A percentile compares a stretch with the other conserved stretches of the same genome.
Evolutionary conservation across 1,139 yeast species (phyloP).

Genomic region (Pichia sp.): DNA sequence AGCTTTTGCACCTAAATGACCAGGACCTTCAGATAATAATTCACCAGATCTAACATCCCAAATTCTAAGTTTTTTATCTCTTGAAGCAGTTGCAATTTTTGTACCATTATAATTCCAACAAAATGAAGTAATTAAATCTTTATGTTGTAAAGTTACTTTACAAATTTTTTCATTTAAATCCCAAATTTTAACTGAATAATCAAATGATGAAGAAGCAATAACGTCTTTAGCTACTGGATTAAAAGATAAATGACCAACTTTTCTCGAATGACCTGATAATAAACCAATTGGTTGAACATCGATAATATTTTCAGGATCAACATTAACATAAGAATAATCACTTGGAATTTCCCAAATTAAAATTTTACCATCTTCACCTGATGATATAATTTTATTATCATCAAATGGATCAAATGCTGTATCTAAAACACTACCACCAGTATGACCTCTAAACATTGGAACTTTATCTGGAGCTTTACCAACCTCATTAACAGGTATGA

Average conservation of each 20-base stretch:
- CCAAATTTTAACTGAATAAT: slow-evolving; percentile 89
- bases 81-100: slow-evolving; percentile 79
- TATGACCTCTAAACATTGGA: slow-evolving; percentile 91
- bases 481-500: slow-evolving; percentile 74
- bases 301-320: slow-evolving; percentile 55
- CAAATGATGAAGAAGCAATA: slow-evolving; percentile 84
- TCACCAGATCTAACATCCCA: slow-evolving; percentile 84
- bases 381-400: slow-evolving; percentile 67
- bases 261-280: slow-evolving; percentile 80
- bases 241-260: slow-evolving; percentile 88
- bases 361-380: slow-evolving; percentile 88
- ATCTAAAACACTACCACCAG: slow-evolving; percentile 91
- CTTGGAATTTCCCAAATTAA: slow-evolving; percentile 84
- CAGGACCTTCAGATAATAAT: slow-evolving; percentile 74
- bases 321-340: slow-evolving; percentile 62
- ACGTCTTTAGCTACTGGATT: slow-evolving; percentile 87
- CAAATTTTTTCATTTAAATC: slow-evolving; percentile 71
- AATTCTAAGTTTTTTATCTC: slow-evolving; percentile 83
- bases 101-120: slow-evolving; percentile 88
- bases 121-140: slow-evolving; percentile 88
- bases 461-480: slow-evolving; percentile 96
- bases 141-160: slow-evolving; percentile 70
- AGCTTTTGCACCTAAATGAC: slow-evolving; percentile 90
- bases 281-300: slow-evolving; percentile 65
- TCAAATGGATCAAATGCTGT: slow-evolving; percentile 93